Base-by-base conservation (phyloP, 2,329 filamentous ascomycete genomes). In the Aspergillus udagawae region DNA sequence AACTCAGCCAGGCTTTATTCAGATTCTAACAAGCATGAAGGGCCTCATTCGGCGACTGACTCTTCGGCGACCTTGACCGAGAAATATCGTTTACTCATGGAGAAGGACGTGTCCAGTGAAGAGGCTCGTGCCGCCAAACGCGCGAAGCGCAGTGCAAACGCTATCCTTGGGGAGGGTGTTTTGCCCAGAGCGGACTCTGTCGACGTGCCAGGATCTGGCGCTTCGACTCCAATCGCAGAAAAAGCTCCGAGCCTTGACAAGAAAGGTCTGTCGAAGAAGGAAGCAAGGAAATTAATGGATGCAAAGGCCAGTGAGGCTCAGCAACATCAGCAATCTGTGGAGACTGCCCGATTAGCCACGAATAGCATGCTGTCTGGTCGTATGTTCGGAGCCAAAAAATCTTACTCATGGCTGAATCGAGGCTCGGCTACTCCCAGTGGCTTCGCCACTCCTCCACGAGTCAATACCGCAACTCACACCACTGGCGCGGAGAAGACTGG, bases 241-340 rank as follows among this genome's bases (percentile, higher is more conserved):
- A 68, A 71, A 45, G 85, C 87, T 1, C 83, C 86, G 0, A 87
- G 89, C 54, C 71, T 79, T 1, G 81, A 84, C 41, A 77, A 78
- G 63, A 93, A 92, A 72, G 82, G 86, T 3, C 82, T 90, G 52
- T 89, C 88, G 4, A 97, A 97, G 80, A 97, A 97, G 77, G 92
- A 96, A 72, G 82, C 88, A 70, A 91, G 88, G 73, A 89, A 87
- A 62, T 82, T 88, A 63, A 84, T 86, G n/a, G 87, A 91, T 58
- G 79, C 81, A 3, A 90, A 89, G 65, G 83, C 87, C 23, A 89
- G 86, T 0, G 91, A 95, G 68, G 88, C 88, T 20, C 87, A 87
- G 57, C 89, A 88, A 63, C 91, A 93, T 63, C 86, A 87, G 23
- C 89, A 88, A 61, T 91, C 93, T 27, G 96, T 97, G 70, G 82